Conservation (phyloP, 2,329 filamentous ascomycete genomes). For the Fusarium sp. region DNA sequence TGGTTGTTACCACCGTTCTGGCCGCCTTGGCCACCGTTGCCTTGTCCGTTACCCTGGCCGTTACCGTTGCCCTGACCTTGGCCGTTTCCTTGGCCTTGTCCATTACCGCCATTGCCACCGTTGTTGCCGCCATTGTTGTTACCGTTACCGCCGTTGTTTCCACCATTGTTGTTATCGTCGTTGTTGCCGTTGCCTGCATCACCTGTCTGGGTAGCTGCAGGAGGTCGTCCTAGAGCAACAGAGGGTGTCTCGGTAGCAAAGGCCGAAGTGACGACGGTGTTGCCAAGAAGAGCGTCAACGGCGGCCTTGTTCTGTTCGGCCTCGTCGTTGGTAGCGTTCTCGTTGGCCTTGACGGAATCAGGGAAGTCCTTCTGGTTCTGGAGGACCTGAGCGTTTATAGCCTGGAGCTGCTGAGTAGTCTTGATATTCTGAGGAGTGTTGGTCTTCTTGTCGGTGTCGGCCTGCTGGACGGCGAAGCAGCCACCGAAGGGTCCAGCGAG, state of each 20-base stretch:
- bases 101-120: neutral
- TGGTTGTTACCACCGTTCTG: neutral
- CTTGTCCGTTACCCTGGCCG: neutral
- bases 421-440: conserved; percentile 56
- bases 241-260: conserved; percentile 48
- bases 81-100: neutral
- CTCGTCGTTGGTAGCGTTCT: conserved; percentile 47
- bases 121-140: conserved; percentile 13
- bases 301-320: conserved; percentile 46
- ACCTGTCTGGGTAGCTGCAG: neutral
- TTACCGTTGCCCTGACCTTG: neutral
- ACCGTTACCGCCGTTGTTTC: neutral
- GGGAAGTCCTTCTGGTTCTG: conserved; percentile 61
- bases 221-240: conserved; percentile 30
- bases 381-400: conserved; percentile 57
- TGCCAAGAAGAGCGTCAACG: conserved; percentile 49
- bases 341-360: conserved; percentile 51
- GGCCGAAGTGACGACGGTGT: conserved; percentile 39
- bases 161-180: conserved; percentile 11
- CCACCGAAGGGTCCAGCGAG: conserved; percentile 65
- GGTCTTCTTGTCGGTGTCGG: conserved; percentile 50
- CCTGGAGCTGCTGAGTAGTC: conserved; percentile 56
- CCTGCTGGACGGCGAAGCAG: conserved; percentile 66
- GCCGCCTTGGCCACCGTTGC: neutral
- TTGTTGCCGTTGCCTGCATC: conserved; percentile 1